Evolutionary conservation across 2,329 filamentous ascomycete species (phyloP), one percentile per base, ranked within the genome.

Genomic region (Pseudovirgaria hyperparasitica): DNA sequence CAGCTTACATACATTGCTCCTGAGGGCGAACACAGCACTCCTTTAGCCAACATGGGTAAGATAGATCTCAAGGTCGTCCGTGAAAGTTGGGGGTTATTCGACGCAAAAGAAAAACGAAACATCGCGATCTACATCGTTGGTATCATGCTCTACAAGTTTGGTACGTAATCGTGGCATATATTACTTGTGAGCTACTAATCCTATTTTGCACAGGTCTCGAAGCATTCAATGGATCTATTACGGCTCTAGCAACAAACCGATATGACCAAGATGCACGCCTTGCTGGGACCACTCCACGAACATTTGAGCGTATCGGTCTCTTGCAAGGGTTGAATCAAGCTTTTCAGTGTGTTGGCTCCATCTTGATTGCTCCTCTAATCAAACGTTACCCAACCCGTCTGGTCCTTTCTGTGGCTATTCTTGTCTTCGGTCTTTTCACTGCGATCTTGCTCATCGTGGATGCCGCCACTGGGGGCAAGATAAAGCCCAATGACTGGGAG

Each of bases 61-160:
- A n/a, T n/a, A n/a, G n/a, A n/a, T n/a, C n/a, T n/a, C n/a, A n/a
- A n/a, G n/a, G 41, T 43, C 16, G 25, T 48, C 23, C 35, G 36
- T 21, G 45, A 49, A 29, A 45, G 42, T 38, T 49, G 44, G 44
- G 33, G 30, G 14, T 38, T 41, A 27, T 61, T 59, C 39, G 50
- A 48, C 6, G 34, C 47, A 5, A 26, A 39, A 19, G 62, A 67
- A 39, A 58, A 57, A 29, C 54, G 57, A 26, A 62, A 62, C 31
- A 56, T 63, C 25, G 43, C 47, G 24, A 48, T 62, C 28, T 65
- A 67, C 41, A 62, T 65, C 25, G 34, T 46, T 6, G 63, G 62
- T 5, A 64, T 66, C 31, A 65, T 65, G 58, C 43, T 63, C 22
- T 66, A 65, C 48, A 66, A 66, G 37, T 63, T 67, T 31, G 59